Conservation (phyloP, 75 land plant genomes). For the Chamaecyparis obtusa region DNA sequence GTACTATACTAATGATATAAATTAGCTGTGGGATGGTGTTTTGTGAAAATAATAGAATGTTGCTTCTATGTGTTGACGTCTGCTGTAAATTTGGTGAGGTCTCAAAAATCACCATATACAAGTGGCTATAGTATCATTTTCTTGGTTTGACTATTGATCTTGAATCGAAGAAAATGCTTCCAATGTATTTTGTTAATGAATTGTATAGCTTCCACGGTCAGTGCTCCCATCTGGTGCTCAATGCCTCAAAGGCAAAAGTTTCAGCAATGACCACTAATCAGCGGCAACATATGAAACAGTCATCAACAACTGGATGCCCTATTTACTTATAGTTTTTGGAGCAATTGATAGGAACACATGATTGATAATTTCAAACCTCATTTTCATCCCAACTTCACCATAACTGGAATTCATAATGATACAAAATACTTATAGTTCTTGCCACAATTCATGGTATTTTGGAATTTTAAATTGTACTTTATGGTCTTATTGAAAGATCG, state of each 20-base stretch:
- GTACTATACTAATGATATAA: not conserved
- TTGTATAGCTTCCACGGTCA: not conserved
- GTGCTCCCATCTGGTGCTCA: not conserved
- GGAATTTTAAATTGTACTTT: not conserved
- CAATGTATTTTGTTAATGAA: not conserved
- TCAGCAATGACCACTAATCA: not conserved
- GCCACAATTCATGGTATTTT: not conserved
- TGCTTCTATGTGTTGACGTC: not conserved
- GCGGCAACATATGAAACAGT: not conserved
- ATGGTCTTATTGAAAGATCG: not conserved
- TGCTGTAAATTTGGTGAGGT: constrained; percentile 6
- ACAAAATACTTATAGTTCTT: not conserved
- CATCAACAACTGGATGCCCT: not conserved
- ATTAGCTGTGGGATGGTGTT: not conserved
- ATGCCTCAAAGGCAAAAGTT: not conserved
- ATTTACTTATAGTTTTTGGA: not conserved
- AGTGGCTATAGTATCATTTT: not conserved
- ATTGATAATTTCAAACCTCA: not conserved
- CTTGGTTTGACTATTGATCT: not conserved
- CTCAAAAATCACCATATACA: constrained; percentile 6
- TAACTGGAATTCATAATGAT: not conserved
- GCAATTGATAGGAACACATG: not conserved
- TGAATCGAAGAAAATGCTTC: not conserved
- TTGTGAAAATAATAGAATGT: not conserved
- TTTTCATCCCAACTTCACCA: not conserved